Conservation (phyloP, 441 rosid species). For the Raphanus hybrid region DNA sequence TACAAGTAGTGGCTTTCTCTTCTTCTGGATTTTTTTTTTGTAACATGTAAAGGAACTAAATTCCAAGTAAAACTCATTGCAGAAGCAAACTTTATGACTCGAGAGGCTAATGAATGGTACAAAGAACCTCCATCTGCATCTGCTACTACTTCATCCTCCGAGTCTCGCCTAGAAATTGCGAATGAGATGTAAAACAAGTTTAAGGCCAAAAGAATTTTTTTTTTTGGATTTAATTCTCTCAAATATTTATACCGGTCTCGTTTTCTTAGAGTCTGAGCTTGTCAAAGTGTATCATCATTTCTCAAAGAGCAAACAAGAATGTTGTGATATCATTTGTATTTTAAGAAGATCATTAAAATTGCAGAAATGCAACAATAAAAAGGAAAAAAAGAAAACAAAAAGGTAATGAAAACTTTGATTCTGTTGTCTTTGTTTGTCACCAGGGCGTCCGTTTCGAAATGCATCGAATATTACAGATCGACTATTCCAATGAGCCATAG, state of each 20-base stretch:
- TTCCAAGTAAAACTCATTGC: slow-evolving; percentile 39
- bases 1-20: not conserved
- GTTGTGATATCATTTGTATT: not conserved
- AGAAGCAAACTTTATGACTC: slow-evolving; percentile 87
- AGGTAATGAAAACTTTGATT: not conserved
- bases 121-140: slow-evolving; percentile 66
- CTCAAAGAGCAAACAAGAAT: not conserved
- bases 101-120: slow-evolving; percentile 83
- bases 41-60: slow-evolving; percentile 13
- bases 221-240: not conserved
- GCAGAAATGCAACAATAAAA: not conserved
- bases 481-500: no score
- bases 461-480: no score
- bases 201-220: not conserved
- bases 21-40: not conserved
- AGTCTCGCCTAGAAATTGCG: slow-evolving; percentile 39
- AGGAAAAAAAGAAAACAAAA: not conserved
- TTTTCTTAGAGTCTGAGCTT: not conserved
- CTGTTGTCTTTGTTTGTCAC: no score
- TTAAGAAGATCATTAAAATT: not conserved
- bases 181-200: slow-evolving; percentile 23
- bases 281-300: not conserved
- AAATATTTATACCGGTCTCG: not conserved
- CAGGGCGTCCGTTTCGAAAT: no score
- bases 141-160: slow-evolving; percentile 43